A percentile compares a stretch with the other conserved stretches of the same genome.
These are phyloP conservation scores for Asterophora lycoperdoides DNA, from an alignment of 768 basidiomycete genomes.

Conservation along the genomic window DNA sequence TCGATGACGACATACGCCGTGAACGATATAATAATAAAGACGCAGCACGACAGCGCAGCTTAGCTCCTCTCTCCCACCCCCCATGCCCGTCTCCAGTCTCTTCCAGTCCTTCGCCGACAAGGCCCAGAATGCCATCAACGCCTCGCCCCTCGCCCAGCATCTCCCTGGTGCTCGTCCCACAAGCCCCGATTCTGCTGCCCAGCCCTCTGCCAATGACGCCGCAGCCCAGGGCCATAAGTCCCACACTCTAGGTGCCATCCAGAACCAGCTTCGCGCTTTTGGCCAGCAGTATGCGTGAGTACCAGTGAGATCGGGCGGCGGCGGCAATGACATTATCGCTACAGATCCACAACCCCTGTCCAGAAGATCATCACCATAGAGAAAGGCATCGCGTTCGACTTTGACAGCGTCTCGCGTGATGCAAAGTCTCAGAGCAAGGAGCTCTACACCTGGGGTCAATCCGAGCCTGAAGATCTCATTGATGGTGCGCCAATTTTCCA, in stretches of 20 bases:
- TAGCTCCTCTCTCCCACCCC: conserved; percentile 13
- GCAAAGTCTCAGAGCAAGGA: conserved; percentile 77
- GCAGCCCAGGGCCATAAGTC: conserved; percentile 43
- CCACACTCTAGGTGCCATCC: conserved; percentile 56
- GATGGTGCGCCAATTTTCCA: conserved; percentile 49
- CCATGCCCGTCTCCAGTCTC: conserved; percentile 61
- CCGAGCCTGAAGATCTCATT: conserved; percentile 64
- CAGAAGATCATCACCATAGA: conserved; percentile 78
- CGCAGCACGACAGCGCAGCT: conserved; percentile 10
- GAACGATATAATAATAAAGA: conserved; percentile 12
- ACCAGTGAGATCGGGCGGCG: not conserved
- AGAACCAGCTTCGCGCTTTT: conserved; percentile 67
- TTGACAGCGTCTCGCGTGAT: conserved; percentile 62
- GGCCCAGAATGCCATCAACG: conserved; percentile 66
- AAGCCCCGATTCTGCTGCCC: conserved; percentile 33
- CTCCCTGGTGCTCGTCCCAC: conserved; percentile 35
- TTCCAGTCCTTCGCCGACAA: conserved; percentile 69
- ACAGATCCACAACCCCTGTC: conserved; percentile 54
- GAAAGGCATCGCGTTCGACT: conserved; percentile 76
- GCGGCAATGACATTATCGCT: conserved; percentile 8
- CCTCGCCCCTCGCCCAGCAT: conserved; percentile 55
- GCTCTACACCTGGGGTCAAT: conserved; percentile 80
- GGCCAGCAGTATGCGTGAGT: conserved; percentile 73
- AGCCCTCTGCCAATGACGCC: conserved; percentile 41
- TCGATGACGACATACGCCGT: conserved; percentile 7